Conservation (phyloP, 1,284 basidiomycete genomes). For the Mycosarcoma maydis region DNA sequence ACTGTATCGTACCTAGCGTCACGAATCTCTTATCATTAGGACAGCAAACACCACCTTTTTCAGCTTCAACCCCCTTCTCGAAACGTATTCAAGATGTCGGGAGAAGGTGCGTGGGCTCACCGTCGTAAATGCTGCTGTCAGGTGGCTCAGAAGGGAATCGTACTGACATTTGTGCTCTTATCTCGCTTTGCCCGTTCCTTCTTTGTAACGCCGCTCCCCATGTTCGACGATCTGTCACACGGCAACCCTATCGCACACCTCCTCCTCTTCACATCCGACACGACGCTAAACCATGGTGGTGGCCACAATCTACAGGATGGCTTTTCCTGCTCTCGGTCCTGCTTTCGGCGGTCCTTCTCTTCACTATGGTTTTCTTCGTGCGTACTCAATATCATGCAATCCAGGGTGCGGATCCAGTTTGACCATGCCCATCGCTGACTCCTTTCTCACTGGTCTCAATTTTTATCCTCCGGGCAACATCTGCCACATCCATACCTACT, state of each 20-base stretch:
- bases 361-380: slow-evolving; percentile 67
- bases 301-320: slow-evolving; percentile 50
- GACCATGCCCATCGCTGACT: slow-evolving; percentile 6
- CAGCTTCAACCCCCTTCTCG: background rate
- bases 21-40: background rate
- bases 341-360: slow-evolving; percentile 63
- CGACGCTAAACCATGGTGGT: background rate
- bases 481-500: too few species aligned
- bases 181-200: too few species aligned
- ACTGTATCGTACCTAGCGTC: too few species aligned
- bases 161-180: too few species aligned
- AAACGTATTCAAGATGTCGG: slow-evolving; percentile 37
- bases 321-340: slow-evolving; percentile 65
- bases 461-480: background rate
- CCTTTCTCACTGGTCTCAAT: background rate
- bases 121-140: too few species aligned
- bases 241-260: background rate
- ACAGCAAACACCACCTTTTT: background rate
- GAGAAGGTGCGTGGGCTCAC: slow-evolving; percentile 29
- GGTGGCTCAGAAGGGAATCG: too few species aligned
- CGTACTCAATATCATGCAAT: slow-evolving; percentile 11
- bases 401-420: too few species aligned
- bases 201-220: too few species aligned
- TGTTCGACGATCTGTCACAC: too few species aligned
- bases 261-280: background rate